These are phyloP conservation scores for Apophysomyces trapeziformis DNA, from an alignment of 371 early-diverging fungal species.

Conservation along the genomic window DNA sequence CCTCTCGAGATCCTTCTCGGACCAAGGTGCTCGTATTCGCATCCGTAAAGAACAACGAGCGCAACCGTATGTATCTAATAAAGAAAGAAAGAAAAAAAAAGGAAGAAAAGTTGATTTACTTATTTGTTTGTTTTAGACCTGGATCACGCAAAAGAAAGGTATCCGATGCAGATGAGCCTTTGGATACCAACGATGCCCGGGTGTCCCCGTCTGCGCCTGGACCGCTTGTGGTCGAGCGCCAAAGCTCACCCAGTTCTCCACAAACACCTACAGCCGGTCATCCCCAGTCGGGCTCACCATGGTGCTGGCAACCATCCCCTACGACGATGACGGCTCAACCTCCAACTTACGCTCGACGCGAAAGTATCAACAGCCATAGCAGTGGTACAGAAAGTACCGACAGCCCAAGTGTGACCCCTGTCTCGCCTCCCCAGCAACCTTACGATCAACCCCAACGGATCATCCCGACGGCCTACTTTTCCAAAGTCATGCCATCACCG, in stretches of 20 bases:
- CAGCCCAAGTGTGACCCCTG: constrained; percentile 20
- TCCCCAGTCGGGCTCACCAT: background rate
- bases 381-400: constrained; percentile 31
- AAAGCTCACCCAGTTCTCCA: constrained; percentile 2
- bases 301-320: constrained; percentile 1
- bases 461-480: background rate
- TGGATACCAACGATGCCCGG: background rate
- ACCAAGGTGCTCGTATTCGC: constrained; percentile 56
- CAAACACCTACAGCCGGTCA: background rate
- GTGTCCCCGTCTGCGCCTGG: background rate
- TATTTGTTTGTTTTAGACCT: constrained; percentile 7
- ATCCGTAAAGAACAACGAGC: constrained; percentile 56
- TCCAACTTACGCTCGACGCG: constrained; percentile 22
- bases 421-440: constrained; percentile 21
- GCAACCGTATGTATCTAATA: constrained; percentile 39
- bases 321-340: background rate
- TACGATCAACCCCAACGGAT: constrained; percentile 13
- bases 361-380: constrained; percentile 25
- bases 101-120: constrained; percentile 3
- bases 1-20: constrained; percentile 53
- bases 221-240: background rate
- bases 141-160: constrained; percentile 36
- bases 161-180: constrained; percentile 20
- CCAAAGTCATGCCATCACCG: constrained; percentile 17
- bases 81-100: constrained; percentile 2